These are phyloP conservation scores for Diversispora eburnea DNA, from an alignment of 192 early-diverging fungal genomes.

Conservation along the genomic window DNA sequence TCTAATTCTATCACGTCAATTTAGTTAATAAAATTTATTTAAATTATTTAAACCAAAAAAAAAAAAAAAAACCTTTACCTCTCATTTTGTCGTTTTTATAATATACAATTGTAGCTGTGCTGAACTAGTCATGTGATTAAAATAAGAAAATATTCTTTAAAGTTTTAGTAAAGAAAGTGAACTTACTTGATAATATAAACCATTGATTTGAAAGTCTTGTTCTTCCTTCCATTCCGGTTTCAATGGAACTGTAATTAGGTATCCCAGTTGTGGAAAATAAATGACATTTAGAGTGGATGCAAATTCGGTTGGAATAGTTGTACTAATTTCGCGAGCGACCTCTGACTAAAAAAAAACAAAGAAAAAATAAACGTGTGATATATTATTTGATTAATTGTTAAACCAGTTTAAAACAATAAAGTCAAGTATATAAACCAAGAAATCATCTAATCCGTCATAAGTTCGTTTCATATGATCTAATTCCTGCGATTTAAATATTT, in stretches of 20 bases:
- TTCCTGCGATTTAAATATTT: slow-evolving; percentile 32
- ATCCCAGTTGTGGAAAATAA: slow-evolving; percentile 81
- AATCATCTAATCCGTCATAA: slow-evolving; percentile 63
- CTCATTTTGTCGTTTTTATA: slow-evolving; percentile 63
- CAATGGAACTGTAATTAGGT: slow-evolving; percentile 65
- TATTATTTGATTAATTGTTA: not conserved
- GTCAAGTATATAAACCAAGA: slow-evolving; percentile 47
- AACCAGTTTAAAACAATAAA: not conserved
- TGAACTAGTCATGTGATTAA: slow-evolving; percentile 52
- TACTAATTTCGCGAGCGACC: slow-evolving; percentile 57
- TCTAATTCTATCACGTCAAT: slow-evolving; percentile 60
- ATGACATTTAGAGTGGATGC: slow-evolving; percentile 61
- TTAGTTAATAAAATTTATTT: not conserved
- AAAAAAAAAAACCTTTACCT: slow-evolving; percentile 32
- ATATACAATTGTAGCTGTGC: slow-evolving; percentile 59
- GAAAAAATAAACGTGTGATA: not conserved
- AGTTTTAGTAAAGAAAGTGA: not conserved
- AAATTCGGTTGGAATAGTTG: slow-evolving; percentile 49
- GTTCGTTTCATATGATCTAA: slow-evolving; percentile 66
- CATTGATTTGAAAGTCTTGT: slow-evolving; percentile 45
- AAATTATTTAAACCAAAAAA: not conserved
- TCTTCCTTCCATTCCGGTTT: slow-evolving; percentile 44
- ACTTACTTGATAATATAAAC: slow-evolving; percentile 57
- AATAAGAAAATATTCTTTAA: not conserved
- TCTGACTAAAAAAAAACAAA: slow-evolving; percentile 34